Base-by-base conservation (phyloP, 2,329 filamentous ascomycete species). In the Ophiostoma piceae region DNA sequence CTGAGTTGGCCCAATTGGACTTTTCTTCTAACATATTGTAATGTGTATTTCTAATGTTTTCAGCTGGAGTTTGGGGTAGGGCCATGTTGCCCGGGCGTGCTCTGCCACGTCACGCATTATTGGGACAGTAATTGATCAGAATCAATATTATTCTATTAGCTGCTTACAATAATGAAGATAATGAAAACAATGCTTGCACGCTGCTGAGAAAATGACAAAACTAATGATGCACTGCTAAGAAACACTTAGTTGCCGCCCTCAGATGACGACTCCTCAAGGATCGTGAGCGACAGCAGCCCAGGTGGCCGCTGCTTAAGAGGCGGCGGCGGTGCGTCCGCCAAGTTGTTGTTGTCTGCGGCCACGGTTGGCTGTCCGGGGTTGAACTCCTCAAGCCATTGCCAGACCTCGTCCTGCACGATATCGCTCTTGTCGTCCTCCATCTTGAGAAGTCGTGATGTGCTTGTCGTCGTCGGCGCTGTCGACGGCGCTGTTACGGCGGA, bases 371-470 rank as follows among this genome's bases (percentile, higher is more conserved):
- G 69, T 2, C 32, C 41, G 2, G 69, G 71, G 3, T 73, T 72
- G 54, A 70, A 74, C 32, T 74, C 72, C 32, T 74, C 67, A 14
- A 74, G 71, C 73, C 73, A 74, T 51, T 64, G 71, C 73, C 73
- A 74, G 47, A 73, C 72, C 19, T 74, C 70, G 39, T 74, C 73
- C 14, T 54, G 35, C 8, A 11, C 64, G 2, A 41, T 16, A 37
- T 66, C 64, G 64, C 57, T 62, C 57, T 66, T 22, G 64, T 43
- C 65, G n/a, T 62, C 54, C 14, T 70, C 67, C 11, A 7, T 70
- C 64, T 67, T 69, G 22, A 60, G 9, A 14, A 22, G n/a, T 19
- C n/a, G 32, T 9, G 37, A 26, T 9, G 37, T 57, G 22, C 12
- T 29, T 16, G 41, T 29, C 7, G 4, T 67, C 29, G 41, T 29